Base-by-base conservation (phyloP, 2,329 filamentous ascomycete genomes). In the Cryoendolithus antarcticus region DNA sequence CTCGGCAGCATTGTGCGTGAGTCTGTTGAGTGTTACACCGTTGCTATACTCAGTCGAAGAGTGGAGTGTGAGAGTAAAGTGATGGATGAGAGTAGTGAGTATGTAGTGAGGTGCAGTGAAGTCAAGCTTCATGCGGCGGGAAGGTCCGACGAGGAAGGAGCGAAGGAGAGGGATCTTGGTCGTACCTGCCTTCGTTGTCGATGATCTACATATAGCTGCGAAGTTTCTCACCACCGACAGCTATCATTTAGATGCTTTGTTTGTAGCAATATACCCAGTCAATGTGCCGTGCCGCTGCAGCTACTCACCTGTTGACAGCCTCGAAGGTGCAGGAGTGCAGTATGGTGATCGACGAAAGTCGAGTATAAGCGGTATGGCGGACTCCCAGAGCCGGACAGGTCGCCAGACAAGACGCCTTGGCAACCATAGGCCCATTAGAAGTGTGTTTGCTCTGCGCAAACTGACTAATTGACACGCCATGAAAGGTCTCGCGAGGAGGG, bases 381-480 rank as follows among this genome's bases (percentile, higher is more conserved):
- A 27, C 5, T 27, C 24, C 24, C 24, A 27, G 7, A 27, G 24
- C 24, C 7, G 24, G 24, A 27, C 24, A 27, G 24, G 24, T 27
- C 24, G 7, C 43, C 27, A 30, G 41, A 41, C 48, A 51, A 45
- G 50, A 51, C 47, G 48, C 48, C 32, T 32, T 27, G 41, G 43
- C 46, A 29, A 35, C 31, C 42, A 41, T 44, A 31, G 37, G 41
- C 42, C 33, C 37, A 43, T 44, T 33, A 43, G 56, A 55, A 49
- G 24, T 27, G 24, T 27, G 50, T 52, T 72, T 52, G 49, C 73
- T 94, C 71, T 94, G 71, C 84, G 86, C 86, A 93, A 82, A 79
- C 77, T 83, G 86, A 94, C 86, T 91, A 79, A 88, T 91, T 79
- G 81, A 78, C 84, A 86, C 76, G 75, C 77, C 79, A 89, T 74